Base-by-base conservation (phyloP, 768 basidiomycete species). In the Tricholoma flavovirens region DNA sequence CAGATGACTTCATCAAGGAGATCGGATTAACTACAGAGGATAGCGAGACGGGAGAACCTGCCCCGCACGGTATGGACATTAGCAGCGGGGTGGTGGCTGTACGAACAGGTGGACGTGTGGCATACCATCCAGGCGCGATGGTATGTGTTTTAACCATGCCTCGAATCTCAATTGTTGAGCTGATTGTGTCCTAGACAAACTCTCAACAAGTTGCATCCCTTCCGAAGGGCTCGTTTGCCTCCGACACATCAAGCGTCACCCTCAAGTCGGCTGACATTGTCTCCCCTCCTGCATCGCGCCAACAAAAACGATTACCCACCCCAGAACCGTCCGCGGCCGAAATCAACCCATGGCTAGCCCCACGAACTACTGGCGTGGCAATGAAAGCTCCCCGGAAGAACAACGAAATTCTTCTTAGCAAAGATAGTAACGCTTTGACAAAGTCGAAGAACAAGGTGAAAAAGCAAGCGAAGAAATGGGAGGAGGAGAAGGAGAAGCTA, bases 281-380 rank as follows among this genome's bases (percentile, higher is more conserved):
- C 29, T 73, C 83, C 1, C 72, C 77, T 3, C 75, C 75, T 14
- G 77, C 72, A 3, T 71, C 72, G 1, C 67, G 64, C 12, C 57
- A 53, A 21, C 26, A 56, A 11, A 54, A 55, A 45, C 55, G 60
- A 4, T 54, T 60, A 4, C 51, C 32, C n/a, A 51, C 60, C 40
- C 58, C 58, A 9, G 51, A 61, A n/a, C 61, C 55, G 49, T 30
- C 53, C n/a, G 29, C 56, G 14, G 59, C 66, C 33, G 65, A 68
- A 26, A 50, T 67, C 56, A 98, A 98, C 68, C 95, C 95, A 9
- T 98, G 96, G 93, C 84, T 97, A 15, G 70, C 72, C 1, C 72
- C 72, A 9, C 61, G 59, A 8, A 64, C 66, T 6, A 50, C 74
- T 1, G 63, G 75, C 3, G 29, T 52, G 6, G 56, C 60, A 7